Base-by-base conservation (phyloP, 345 rosid genomes). In the Adansonia digitata region DNA sequence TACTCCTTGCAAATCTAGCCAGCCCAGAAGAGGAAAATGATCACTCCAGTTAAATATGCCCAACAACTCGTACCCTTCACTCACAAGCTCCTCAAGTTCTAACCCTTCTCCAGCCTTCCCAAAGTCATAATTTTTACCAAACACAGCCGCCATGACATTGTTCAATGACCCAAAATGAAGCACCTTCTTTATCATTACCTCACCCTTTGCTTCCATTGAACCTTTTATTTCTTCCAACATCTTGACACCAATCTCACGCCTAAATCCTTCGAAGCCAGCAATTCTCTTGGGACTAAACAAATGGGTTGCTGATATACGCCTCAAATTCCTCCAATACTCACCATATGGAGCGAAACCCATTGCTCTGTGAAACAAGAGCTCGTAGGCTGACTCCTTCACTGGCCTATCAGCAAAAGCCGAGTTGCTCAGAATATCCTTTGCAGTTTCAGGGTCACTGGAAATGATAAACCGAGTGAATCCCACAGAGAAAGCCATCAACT, bases 311-410 rank as follows among this genome's bases (percentile, higher is more conserved):
- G 98, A 89, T 81, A 90, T 89, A 62, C 96, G 84, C 81, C 98
- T 89, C 35, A 92, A 78, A 56, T 89, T 92, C 79, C 97, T 89
- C 96, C 98, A 94, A 75, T 94, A 92, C 69, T 88, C 93, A 1
- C 97, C 96, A 63, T 69, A 92, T 0, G 93, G 93, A 49, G 96
- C 96, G 59, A 94, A 94, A 8, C 97, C 98, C 85, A 92, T 94
- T 22, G 98, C 94, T 51, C 97, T 86, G 52, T 92, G 88, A 42
- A 92, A 94, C 26, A 94, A 77, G 5, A 94, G 89, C 82, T 87
- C 94, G 64, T 90, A 94, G 20, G 97, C 97, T 0, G 97, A 94
- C 69, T 94, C 94, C 81, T 94, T 94, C 14, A 92, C 81, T 1
- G 98, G 97, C 31, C 98, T 84, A 80, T 94, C 92, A 0, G 90